Base-by-base conservation (phyloP, 2,329 filamentous ascomycete genomes). In the Ilyonectria robusta region DNA sequence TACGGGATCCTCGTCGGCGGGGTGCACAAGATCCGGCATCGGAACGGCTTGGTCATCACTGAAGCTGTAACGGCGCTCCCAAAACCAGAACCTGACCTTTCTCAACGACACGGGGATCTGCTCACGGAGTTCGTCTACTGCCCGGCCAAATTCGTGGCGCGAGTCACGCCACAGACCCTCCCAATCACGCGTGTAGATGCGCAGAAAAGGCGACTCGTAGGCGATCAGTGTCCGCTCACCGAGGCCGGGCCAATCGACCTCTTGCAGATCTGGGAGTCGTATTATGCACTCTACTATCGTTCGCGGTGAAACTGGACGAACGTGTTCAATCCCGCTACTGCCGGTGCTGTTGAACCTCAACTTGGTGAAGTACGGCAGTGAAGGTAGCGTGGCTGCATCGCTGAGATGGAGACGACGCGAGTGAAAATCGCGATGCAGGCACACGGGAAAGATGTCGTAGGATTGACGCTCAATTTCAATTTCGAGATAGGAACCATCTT, bases 141-240 rank as follows among this genome's bases (percentile, higher is more conserved):
- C 54, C 21, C 21, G 21, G 7, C 61, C 47, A 31, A 59, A 64
- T 8, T 26, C 61, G 35, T 63, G 61, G 9, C 61, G 54, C 46
- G 61, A 63, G 53, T 58, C 60, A 44, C 53, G 60, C 60, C 53
- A 63, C n/a, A 19, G 53, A 19, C 60, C 60, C 47, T 63, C 54
- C 61, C 61, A 63, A 8, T 51, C 54, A 46, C 46, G 53, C 17
- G 46, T 46, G 23, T 35, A 63, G 35, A 6, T 29, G 46, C 60
- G 60, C 4, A 63, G 17, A 5, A n/a, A 29, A 29, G 46, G 54
- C 23, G 35, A 50, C 29, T 17, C 13, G 35, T 26, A 57, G 21
- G 46, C 26, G 26, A 17, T 6, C n/a, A 5, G 13, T 13, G 19
- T 46, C 46, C 54, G 23, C 46, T 63, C 54, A 26, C 44, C 54